phyloP scores from a whole-genome alignment of 768 basidiomycete species.

The Leccinum sublutescens region DNA sequence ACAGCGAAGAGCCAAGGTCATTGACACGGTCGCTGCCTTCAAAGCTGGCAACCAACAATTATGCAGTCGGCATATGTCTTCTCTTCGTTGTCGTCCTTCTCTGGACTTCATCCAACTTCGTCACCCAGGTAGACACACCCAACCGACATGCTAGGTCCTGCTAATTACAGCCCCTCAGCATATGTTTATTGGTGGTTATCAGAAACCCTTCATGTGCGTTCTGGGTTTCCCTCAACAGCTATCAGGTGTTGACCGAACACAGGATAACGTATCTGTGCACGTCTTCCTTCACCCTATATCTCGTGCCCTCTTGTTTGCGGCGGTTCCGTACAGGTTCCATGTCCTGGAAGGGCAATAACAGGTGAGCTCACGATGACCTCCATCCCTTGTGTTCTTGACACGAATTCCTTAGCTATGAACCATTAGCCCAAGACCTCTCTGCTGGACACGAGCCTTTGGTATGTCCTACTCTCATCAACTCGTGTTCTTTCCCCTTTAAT shows the following conservation, averaged over 20 bases:
- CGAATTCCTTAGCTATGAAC: slow-evolving; percentile 23
- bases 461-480: background rate
- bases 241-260: slow-evolving; percentile 3
- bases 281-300: slow-evolving; percentile 81
- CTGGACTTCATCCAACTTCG: slow-evolving; percentile 88
- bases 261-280: slow-evolving; percentile 92
- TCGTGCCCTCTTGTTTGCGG: slow-evolving; percentile 57
- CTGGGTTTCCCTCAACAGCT: background rate
- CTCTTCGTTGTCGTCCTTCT: slow-evolving; percentile 76
- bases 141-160: background rate
- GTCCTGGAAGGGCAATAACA: slow-evolving; percentile 4
- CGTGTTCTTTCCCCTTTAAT: background rate
- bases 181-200: slow-evolving; percentile 64
- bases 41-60: slow-evolving; percentile 32
- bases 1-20: slow-evolving; percentile 14
- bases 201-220: slow-evolving; percentile 85
- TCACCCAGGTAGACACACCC: slow-evolving; percentile 62
- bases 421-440: slow-evolving; percentile 18
- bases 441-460: slow-evolving; percentile 20
- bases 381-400: background rate
- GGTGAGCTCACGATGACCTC: slow-evolving; percentile 6
- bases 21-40: slow-evolving; percentile 1
- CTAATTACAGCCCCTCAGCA: slow-evolving; percentile 34
- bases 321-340: slow-evolving; percentile 15
- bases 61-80: slow-evolving; percentile 61